A percentile compares a stretch with the other conserved stretches of the same genome.
Evolutionary conservation across 805 yeast species (phyloP).

Genomic region (Tetrapisispora arboricola): DNA sequence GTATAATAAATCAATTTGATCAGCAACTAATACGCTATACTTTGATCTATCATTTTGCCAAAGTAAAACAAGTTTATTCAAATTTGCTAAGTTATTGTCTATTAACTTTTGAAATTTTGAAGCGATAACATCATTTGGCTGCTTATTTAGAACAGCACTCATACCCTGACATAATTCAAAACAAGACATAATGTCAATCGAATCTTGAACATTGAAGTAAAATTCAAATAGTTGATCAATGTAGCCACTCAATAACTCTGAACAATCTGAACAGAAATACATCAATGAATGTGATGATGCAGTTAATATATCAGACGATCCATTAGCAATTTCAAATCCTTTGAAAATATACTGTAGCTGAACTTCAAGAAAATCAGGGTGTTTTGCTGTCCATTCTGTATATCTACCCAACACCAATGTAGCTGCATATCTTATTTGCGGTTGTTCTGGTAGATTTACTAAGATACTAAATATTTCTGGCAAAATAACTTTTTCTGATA

Average conservation of each 20-base stretch:
- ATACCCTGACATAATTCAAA: slow-evolving; percentile 83
- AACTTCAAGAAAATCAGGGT: slow-evolving; percentile 70
- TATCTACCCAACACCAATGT: slow-evolving; percentile 92
- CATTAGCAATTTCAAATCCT: slow-evolving; percentile 44
- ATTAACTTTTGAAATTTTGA: slow-evolving; percentile 61
- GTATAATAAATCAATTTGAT: slow-evolving; percentile 48
- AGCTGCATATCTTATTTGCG: slow-evolving; percentile 83
- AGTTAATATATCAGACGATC: slow-evolving; percentile 40
- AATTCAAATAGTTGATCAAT: slow-evolving; percentile 68
- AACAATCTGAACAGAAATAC: slow-evolving; percentile 91
- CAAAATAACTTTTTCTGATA: slow-evolving; percentile 51
- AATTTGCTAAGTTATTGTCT: slow-evolving; percentile 34
- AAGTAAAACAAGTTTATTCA: slow-evolving; percentile 14
- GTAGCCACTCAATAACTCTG: slow-evolving; percentile 49
- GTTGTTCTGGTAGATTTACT: slow-evolving; percentile 76
- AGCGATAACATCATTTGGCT: slow-evolving; percentile 43
- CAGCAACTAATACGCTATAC: slow-evolving; percentile 47
- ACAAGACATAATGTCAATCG: slow-evolving; percentile 56
- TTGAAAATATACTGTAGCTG: slow-evolving; percentile 76
- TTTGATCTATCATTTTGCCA: slow-evolving; percentile 19
- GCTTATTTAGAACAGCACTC: slow-evolving; percentile 66
- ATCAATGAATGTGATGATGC: slow-evolving; percentile 91
- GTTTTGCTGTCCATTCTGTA: slow-evolving; percentile 87
- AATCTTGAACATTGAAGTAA: slow-evolving; percentile 45
- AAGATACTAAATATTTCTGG: slow-evolving; percentile 45